Base-by-base conservation (phyloP, 116 monocot species). In the Dioscorea cayenensis region DNA sequence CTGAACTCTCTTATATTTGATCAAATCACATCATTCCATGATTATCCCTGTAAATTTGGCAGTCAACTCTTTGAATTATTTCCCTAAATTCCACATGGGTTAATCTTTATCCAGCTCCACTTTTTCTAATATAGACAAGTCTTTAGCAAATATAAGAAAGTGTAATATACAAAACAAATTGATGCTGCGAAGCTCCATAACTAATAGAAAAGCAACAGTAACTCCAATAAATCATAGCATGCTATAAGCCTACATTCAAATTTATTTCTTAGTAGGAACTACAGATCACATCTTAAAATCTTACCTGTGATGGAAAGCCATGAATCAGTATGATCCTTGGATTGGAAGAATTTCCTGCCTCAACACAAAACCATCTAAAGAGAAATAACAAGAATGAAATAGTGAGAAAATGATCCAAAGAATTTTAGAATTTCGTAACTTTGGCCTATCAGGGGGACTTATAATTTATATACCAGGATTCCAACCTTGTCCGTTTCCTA, bases 231-330 rank as follows among this genome's bases (percentile, higher is more conserved):
- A 2, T 6, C 16, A 59, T 19, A 59, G 16, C 59, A 9, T 59
- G 59, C 19, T 27, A 62, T 62, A 2, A 62, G 62, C 55, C 16
- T 55, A 18, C 5, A 18, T 16, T 16, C 10, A 55, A 55, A 0
- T 55, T 55, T 55, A 55, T 55, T 62, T 62, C 25, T 23, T 62
- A 23, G 23, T 62, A 20, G 23, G 2, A 62, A 62, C 7, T 2
- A 23, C 25, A 5, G 11, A 23, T 20, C 20, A 23, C 23, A 60
- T 43, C 63, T 66, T 1, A 13, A 73, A 68, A 67, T 14, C 63
- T 35, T 50, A 92, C 95, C 84, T 96, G 95, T 38, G 95, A 96
- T 73, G 95, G 95, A 77, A 96, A 80, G 17, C 95, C 95, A 74
- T 96, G 95, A 70, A 85, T 64, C 74, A 96, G 75, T 64, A 92